A percentile compares a stretch with the other conserved stretches of the same genome.
phyloP scores from a whole-genome alignment of 306 rosid genomes.

The Lithocarpus polystachyus region DNA sequence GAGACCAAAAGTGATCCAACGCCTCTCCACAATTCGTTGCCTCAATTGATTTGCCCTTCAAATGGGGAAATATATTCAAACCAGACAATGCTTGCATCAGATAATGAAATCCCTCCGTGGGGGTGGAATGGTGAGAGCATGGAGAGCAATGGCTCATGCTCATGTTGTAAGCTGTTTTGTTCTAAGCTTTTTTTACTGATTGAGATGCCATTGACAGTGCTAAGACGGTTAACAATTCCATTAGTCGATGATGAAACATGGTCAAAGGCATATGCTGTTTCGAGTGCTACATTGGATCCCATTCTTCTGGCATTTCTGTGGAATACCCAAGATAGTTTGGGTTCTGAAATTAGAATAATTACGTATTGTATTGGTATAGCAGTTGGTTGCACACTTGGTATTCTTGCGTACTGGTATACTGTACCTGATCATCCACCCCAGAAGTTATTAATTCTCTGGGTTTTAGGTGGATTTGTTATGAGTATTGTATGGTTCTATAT shows the following conservation, averaged over 20 bases:
- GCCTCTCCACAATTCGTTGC: constrained; percentile 70
- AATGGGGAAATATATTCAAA: constrained; percentile 92
- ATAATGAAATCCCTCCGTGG: constrained; percentile 65
- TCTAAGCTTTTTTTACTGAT: constrained; percentile 50
- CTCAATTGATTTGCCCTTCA: constrained; percentile 99
- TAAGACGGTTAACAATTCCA: constrained; percentile 88
- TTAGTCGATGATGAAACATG: constrained; percentile 74
- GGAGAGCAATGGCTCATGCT: constrained; percentile 20
- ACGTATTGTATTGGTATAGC: constrained; percentile 47
- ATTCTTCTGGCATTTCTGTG: constrained; percentile 71
- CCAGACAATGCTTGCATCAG: constrained; percentile 36
- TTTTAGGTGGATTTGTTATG: constrained; percentile 93
- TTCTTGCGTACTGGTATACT: constrained; percentile 70
- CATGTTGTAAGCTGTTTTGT: constrained; percentile 14
- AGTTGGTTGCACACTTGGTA: constrained; percentile 60
- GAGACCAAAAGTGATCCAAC: constrained; percentile 62
- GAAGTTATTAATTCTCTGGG: constrained; percentile 70
- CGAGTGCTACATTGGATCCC: constrained; percentile 68
- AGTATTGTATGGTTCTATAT: constrained; percentile 97
- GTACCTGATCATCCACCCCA: constrained; percentile 59
- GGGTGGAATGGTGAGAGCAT: constrained; percentile 78
- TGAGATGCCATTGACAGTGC: constrained; percentile 74
- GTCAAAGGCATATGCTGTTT: constrained; percentile 68
- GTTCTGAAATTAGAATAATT: constrained; percentile 39
- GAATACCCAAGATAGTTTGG: constrained; percentile 59